These are phyloP conservation scores for Kodamaea alishanica DNA, from an alignment of 1,139 yeast species.

Conservation along the genomic window DNA sequence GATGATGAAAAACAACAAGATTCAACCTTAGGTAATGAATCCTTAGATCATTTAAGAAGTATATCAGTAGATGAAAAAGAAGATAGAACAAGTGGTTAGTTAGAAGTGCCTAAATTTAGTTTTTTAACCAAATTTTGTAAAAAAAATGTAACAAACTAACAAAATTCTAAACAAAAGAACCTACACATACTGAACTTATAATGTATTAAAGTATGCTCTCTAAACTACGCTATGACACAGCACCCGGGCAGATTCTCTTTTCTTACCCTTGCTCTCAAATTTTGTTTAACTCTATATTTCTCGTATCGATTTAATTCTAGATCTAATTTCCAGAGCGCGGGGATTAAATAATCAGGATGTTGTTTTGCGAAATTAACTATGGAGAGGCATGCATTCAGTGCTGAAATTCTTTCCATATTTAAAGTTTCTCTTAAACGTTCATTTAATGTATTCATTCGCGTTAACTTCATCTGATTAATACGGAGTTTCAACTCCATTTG, in stretches of 20 bases:
- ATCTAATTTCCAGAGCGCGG: slow-evolving; percentile 48
- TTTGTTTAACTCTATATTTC: slow-evolving; percentile 20
- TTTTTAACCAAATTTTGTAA: too few species aligned
- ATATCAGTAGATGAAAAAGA: slow-evolving; percentile 44
- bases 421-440: slow-evolving; percentile 51
- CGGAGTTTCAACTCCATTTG: slow-evolving; percentile 25
- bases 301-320: slow-evolving; percentile 48
- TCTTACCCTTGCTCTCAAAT: slow-evolving; percentile 10
- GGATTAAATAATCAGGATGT: slow-evolving; percentile 51
- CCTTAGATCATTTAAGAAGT: slow-evolving; percentile 35
- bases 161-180: too few species aligned
- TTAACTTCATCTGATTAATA: slow-evolving; percentile 50
- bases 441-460: slow-evolving; percentile 61
- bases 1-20: slow-evolving; percentile 54
- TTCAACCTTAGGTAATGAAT: slow-evolving; percentile 35
- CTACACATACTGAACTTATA: too few species aligned
- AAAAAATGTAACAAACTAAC: too few species aligned
- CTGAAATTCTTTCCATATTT: slow-evolving; percentile 57
- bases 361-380: slow-evolving; percentile 43
- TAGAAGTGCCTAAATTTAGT: too few species aligned
- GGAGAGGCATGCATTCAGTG: slow-evolving; percentile 61
- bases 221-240: slow-evolving; percentile 38
- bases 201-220: too few species aligned
- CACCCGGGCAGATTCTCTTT: slow-evolving; percentile 27
- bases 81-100: slow-evolving; percentile 12